Conservation (phyloP, 345 rosid genomes). For the Pistacia atlantica region DNA sequence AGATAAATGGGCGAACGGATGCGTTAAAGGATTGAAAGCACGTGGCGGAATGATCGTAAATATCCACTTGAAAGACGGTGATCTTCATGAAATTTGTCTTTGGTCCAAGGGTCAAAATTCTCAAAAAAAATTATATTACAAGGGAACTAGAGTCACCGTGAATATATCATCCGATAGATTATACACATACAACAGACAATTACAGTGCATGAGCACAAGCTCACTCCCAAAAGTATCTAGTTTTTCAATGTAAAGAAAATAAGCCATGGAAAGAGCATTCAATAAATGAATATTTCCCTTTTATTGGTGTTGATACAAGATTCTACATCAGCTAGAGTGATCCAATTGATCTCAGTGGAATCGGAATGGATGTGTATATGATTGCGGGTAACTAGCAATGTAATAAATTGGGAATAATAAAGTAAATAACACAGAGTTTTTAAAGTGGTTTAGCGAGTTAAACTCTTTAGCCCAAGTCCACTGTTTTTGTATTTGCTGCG, state of each 20-base stretch:
- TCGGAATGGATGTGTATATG: no score
- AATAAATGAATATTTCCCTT: background rate
- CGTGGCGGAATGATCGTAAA: constrained; percentile 70
- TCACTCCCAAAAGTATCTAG: background rate
- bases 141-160: constrained; percentile 43
- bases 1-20: constrained; percentile 78
- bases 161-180: constrained; percentile 45
- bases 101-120: constrained; percentile 44
- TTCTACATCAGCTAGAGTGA: no score
- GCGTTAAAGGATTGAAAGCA: constrained; percentile 76
- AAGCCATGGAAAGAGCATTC: background rate
- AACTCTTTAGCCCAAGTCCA: no score
- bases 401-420: no score
- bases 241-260: background rate
- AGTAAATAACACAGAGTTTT: no score
- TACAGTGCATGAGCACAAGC: constrained; percentile 45
- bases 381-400: no score
- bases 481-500: no score
- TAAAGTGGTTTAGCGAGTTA: no score
- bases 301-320: background rate
- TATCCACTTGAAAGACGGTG: constrained; percentile 73
- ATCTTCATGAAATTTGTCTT: constrained; percentile 66
- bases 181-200: constrained; percentile 52
- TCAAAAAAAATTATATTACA: constrained; percentile 48
- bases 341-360: no score